Percentiles rank a stretch among this genome's conserved stretches.
Evolutionary conservation across 2,329 filamentous ascomycete species (phyloP).

Genomic region (Cercospora janseana): DNA sequence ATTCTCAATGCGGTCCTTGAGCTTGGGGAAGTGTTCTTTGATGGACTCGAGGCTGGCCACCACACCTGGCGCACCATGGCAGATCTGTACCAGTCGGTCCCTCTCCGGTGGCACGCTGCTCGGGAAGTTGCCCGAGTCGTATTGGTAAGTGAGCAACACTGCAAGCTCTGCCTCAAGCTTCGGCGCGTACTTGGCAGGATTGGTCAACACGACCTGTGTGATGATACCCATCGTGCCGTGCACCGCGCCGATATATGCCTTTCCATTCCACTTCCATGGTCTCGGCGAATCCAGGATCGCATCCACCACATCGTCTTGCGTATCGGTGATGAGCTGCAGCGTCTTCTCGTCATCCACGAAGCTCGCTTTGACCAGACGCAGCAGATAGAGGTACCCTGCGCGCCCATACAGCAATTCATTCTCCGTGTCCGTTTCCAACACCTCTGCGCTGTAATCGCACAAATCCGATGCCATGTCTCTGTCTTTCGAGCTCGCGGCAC

Average conservation of each 20-base stretch:
- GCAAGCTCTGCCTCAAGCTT: conserved; percentile 55
- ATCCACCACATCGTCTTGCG: conserved; percentile 57
- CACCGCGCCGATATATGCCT: conserved; percentile 63
- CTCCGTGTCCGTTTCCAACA: conserved; percentile 47
- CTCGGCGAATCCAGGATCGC: conserved; percentile 57
- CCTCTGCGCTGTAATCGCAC: conserved; percentile 52
- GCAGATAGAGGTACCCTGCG: conserved; percentile 65
- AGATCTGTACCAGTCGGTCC: conserved; percentile 61
- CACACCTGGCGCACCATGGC: conserved; percentile 65
- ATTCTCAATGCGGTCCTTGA: conserved; percentile 54
- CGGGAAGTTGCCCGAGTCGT: conserved; percentile 63
- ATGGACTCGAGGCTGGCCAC: conserved; percentile 59
- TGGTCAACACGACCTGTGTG: conserved; percentile 64
- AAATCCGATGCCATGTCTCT: conserved; percentile 50
- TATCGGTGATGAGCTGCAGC: conserved; percentile 53
- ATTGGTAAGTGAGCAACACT: conserved; percentile 59
- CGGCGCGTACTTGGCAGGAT: conserved; percentile 54
- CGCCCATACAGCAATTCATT: conserved; percentile 68
- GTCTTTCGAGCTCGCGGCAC: conserved; percentile 51
- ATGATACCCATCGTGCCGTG: conserved; percentile 70
- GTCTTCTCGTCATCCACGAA: conserved; percentile 52
- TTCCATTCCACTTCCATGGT: conserved; percentile 65
- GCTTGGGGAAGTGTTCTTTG: conserved; percentile 54
- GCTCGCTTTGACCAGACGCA: conserved; percentile 61
- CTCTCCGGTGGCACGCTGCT: conserved; percentile 52